Percentiles rank a stretch among this genome's conserved stretches.
Evolutionary conservation across 345 rosid genomes (phyloP).

Genomic region (Psidium guajava): DNA sequence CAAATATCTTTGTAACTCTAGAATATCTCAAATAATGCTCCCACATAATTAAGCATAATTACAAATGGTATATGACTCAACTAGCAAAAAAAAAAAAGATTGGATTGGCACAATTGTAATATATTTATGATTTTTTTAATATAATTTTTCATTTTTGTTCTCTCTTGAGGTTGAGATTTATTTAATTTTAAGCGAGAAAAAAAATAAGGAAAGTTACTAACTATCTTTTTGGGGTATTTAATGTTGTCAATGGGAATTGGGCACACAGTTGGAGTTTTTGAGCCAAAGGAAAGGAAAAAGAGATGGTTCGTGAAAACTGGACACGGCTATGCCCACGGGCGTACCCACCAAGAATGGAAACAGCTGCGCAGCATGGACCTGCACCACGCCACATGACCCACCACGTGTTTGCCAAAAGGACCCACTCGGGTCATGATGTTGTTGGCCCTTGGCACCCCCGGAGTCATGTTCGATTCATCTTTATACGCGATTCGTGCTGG

Average conservation of each 20-base stretch:
- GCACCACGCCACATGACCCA: background rate
- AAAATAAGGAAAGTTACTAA: too few relatives aligned
- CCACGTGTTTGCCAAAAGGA: background rate
- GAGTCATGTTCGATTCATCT: background rate
- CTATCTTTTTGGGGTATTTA: background rate
- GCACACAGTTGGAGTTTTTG: background rate
- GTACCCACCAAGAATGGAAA: background rate
- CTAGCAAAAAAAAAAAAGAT: too few relatives aligned
- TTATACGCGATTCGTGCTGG: background rate
- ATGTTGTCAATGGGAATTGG: background rate
- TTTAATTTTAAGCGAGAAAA: background rate
- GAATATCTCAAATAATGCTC: too few relatives aligned
- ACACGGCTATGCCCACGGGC: background rate
- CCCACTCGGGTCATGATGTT: background rate
- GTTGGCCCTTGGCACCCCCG: background rate
- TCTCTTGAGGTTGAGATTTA: background rate
- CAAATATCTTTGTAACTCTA: too few relatives aligned
- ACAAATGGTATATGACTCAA: too few relatives aligned
- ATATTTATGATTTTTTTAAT: too few relatives aligned
- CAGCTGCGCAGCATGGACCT: background rate
- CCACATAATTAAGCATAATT: too few relatives aligned
- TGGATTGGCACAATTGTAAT: too few relatives aligned
- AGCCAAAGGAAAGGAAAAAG: background rate
- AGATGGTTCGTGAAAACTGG: background rate
- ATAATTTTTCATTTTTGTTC: background rate